phyloP scores from a whole-genome alignment of 306 rosid species.

The Ziziphus jujuba region DNA sequence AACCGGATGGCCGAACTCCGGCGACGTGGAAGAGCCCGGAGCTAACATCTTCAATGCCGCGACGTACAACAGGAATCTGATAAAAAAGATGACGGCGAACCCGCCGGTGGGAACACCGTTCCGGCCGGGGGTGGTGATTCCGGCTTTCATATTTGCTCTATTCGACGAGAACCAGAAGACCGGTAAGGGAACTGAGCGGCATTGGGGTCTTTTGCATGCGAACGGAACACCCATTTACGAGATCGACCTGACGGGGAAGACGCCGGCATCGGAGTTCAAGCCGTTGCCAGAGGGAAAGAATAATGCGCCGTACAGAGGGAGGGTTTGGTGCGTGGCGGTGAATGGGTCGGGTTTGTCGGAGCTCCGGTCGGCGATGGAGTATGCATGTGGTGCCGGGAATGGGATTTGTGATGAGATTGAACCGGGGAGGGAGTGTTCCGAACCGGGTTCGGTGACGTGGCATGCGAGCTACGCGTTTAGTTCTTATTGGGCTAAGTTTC shows the following conservation, averaged over 20 bases:
- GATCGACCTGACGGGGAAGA: slow-evolving; percentile 55
- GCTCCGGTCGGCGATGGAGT: slow-evolving; percentile 24
- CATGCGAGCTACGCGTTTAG: slow-evolving; percentile 61
- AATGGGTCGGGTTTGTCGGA: slow-evolving; percentile 30
- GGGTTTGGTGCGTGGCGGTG: slow-evolving; percentile 47
- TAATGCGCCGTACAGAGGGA: slow-evolving; percentile 37
- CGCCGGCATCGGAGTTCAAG: slow-evolving; percentile 14
- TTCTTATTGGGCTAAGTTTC: slow-evolving; percentile 46
- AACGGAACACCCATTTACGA: slow-evolving; percentile 62
- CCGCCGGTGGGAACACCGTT: slow-evolving; percentile 70
- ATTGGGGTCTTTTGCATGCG: slow-evolving; percentile 65
- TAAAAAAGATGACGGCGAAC: slow-evolving; percentile 44
- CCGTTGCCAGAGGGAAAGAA: slow-evolving; percentile 30
- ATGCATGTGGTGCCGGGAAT: slow-evolving; percentile 31
- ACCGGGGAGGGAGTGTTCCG: slow-evolving; percentile 46
- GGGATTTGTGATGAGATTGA: slow-evolving; percentile 43
- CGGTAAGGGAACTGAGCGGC: slow-evolving; percentile 67
- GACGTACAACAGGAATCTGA: slow-evolving; percentile 60
- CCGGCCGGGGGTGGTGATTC: slow-evolving; percentile 54
- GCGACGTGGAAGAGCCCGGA: slow-evolving; percentile 47
- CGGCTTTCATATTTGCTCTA: slow-evolving; percentile 68
- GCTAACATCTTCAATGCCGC: slow-evolving; percentile 67
- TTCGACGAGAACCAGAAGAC: slow-evolving; percentile 67
- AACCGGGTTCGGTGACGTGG: slow-evolving; percentile 29
- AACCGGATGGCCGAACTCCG: slow-evolving; percentile 79